Conservation (phyloP, 768 basidiomycete genomes). For the Saitozyma sp. region DNA sequence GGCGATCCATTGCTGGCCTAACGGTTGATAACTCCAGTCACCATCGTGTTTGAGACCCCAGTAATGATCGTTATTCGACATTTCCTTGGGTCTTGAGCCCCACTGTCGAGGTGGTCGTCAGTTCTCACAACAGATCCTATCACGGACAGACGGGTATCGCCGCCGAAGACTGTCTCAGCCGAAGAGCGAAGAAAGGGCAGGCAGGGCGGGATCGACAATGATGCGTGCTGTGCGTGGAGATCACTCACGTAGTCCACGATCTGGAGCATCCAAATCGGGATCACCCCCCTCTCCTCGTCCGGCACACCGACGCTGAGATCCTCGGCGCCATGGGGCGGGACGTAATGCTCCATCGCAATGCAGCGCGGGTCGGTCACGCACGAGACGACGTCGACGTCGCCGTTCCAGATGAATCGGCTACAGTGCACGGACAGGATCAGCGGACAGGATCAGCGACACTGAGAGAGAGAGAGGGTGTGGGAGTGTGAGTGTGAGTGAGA, state of each 20-base stretch:
- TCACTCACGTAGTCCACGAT: conserved; percentile 48
- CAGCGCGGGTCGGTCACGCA: conserved; percentile 50
- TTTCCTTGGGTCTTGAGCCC: conserved; percentile 40
- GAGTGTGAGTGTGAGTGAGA: not conserved
- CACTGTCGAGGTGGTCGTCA: conserved; percentile 27
- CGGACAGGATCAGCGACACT: not conserved
- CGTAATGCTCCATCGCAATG: conserved; percentile 40
- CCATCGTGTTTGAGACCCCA: conserved; percentile 37
- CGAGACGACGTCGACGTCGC: conserved; percentile 33
- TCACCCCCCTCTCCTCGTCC: conserved; percentile 43
- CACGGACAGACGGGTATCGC: no score
- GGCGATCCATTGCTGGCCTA: conserved; percentile 46
- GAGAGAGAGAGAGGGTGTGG: not conserved
- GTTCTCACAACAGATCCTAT: not conserved
- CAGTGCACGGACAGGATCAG: not conserved
- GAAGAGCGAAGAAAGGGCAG: not conserved
- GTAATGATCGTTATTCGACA: conserved; percentile 33
- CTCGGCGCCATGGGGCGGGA: conserved; percentile 23
- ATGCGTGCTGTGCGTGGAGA: not conserved
- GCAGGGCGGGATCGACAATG: not conserved
- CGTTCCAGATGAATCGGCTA: conserved; percentile 40
- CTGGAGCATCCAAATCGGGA: conserved; percentile 44
- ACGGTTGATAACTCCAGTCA: conserved; percentile 44
- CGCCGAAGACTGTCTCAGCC: no score
- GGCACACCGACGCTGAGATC: conserved; percentile 36